A percentile compares a stretch with the other conserved stretches of the same genome.
Evolutionary conservation across 164 flowering plant species (phyloP).

Genomic region (Buxus sempervirens): DNA sequence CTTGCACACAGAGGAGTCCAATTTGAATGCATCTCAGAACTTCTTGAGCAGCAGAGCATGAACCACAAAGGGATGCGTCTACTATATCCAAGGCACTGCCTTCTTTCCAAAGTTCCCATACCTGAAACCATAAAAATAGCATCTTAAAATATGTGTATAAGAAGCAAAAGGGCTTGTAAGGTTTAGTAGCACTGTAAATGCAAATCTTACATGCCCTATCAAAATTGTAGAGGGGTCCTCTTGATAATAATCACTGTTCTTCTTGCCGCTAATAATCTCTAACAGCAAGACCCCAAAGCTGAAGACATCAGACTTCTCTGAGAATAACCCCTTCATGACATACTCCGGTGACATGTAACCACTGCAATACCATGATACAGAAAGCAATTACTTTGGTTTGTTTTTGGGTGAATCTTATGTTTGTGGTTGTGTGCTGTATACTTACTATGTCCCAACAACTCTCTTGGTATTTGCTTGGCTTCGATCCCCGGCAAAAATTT

Average conservation of each 20-base stretch:
- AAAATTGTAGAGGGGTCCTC: no score
- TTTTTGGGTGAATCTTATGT: no score
- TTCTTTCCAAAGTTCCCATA: no score
- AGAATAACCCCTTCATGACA: conserved; percentile 62
- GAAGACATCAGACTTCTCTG: conserved; percentile 63
- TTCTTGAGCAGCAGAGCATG: conserved; percentile 23
- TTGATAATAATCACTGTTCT: conserved; percentile 47
- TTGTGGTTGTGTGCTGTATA: not conserved
- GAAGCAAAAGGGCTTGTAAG: no score
- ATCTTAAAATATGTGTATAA: no score
- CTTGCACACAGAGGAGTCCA: conserved; percentile 57
- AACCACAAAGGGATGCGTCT: conserved; percentile 22
- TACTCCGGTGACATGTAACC: conserved; percentile 80
- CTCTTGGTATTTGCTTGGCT: conserved; percentile 6
- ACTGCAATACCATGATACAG: conserved; percentile 24
- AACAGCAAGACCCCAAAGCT: conserved; percentile 65
- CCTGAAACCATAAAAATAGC: no score
- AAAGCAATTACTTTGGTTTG: no score
- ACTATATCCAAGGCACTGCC: conserved; percentile 31
- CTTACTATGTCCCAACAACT: conserved; percentile 82
- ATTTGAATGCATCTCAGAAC: conserved; percentile 44
- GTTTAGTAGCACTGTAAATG: no score
- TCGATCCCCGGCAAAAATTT: conserved; percentile 17
- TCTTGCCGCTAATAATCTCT: conserved; percentile 60
- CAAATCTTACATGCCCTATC: no score